A percentile compares a stretch with the other conserved stretches of the same genome.
Conservation (phyloP, 768 basidiomycete genomes). For the Phylloporus scabripes region DNA sequence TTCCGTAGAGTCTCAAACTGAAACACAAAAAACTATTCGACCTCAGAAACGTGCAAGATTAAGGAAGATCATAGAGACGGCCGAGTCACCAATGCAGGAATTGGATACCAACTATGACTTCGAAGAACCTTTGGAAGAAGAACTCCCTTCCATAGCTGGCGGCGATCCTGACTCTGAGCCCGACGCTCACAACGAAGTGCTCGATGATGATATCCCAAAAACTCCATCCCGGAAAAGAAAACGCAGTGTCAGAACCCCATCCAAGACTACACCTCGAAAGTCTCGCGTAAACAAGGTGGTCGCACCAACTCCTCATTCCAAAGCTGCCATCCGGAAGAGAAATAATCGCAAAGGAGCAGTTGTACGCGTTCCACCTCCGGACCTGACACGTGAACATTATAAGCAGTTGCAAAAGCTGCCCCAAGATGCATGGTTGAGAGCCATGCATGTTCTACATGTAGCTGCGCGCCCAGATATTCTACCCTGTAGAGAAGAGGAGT, state of each 20-base stretch:
- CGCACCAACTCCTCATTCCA: slow-evolving; percentile 72
- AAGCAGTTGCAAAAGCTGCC: slow-evolving; percentile 50
- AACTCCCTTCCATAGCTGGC: slow-evolving; percentile 11
- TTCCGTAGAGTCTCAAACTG: slow-evolving; percentile 16
- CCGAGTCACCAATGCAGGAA: slow-evolving; percentile 14
- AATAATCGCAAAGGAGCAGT: slow-evolving; percentile 24
- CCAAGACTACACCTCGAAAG: slow-evolving; percentile 34
- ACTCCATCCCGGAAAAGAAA: slow-evolving; percentile 57
- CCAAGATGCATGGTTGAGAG: slow-evolving; percentile 75
- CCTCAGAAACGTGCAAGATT: slow-evolving; percentile 21
- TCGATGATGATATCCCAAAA: slow-evolving; percentile 32
- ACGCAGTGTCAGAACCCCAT: slow-evolving; percentile 26
- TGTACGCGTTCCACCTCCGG: slow-evolving; percentile 33
- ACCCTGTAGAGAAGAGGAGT: slow-evolving; percentile 87
- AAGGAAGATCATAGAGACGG: slow-evolving; percentile 21
- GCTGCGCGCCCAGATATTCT: slow-evolving; percentile 85
- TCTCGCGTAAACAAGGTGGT: slow-evolving; percentile 38
- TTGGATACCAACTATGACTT: slow-evolving; percentile 21
- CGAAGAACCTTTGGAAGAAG: slow-evolving; percentile 15
- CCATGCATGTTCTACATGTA: slow-evolving; percentile 90
- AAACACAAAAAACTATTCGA: slow-evolving; percentile 2
- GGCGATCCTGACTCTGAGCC: slow-evolving; percentile 25
- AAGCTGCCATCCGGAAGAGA: slow-evolving; percentile 54
- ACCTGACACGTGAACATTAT: slow-evolving; percentile 31
- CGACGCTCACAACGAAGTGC: slow-evolving; percentile 22